phyloP scores from a whole-genome alignment of 2,329 filamentous ascomycete genomes.

The Cryphonectria carpinicola region DNA sequence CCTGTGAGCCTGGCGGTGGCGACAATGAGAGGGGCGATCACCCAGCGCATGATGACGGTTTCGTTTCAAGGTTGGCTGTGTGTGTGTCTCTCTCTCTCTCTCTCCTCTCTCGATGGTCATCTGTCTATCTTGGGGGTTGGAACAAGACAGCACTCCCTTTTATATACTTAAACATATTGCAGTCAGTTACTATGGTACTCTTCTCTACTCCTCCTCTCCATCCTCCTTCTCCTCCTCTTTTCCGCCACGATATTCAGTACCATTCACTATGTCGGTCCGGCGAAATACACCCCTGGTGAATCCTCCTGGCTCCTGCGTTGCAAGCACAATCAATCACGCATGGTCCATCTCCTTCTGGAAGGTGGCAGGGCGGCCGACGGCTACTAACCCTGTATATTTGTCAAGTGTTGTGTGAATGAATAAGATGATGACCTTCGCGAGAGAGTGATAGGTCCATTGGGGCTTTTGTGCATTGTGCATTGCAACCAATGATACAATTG shows the following conservation, averaged over 20 bases:
- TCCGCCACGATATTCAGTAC: background rate
- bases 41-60: background rate
- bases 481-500: background rate
- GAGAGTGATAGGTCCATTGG: background rate
- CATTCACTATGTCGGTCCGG: background rate
- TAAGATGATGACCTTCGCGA: background rate
- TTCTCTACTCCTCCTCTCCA: no score
- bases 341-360: background rate
- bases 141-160: background rate
- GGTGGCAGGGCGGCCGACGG: background rate
- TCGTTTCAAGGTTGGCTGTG: background rate
- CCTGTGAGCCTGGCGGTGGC: slow-evolving; percentile 3
- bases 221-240: background rate
- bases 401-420: no score
- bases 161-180: background rate
- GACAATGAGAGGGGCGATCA: background rate
- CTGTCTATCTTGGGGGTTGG: background rate
- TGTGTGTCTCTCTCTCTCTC: no score
- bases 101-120: background rate
- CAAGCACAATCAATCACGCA: background rate
- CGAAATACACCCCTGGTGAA: background rate
- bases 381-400: background rate
- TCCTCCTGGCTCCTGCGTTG: background rate
- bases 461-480: background rate
- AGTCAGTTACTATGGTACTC: background rate